Evolutionary conservation across 352 stramenopile genomes (phyloP).

Genomic region (Phytophthora pini): DNA sequence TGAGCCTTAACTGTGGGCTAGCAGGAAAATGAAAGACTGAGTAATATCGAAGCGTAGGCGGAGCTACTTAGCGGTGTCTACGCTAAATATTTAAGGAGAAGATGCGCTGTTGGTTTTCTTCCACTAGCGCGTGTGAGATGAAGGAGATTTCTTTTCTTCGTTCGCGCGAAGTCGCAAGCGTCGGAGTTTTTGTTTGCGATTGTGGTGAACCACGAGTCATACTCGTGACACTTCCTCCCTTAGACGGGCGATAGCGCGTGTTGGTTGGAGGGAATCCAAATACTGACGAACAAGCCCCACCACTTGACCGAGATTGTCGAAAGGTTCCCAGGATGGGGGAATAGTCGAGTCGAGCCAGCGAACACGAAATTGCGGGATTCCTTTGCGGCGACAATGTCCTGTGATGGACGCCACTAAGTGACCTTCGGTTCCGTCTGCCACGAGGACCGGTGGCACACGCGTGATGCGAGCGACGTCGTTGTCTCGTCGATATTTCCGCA

Average conservation of each 20-base stretch:
- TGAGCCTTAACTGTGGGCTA: too few relatives aligned
- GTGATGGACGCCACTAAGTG: slow-evolving; percentile 4
- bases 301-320: background rate
- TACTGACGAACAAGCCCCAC: background rate
- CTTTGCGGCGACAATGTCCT: background rate
- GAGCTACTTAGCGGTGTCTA: too few relatives aligned
- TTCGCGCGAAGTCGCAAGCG: too few relatives aligned
- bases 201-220: too few relatives aligned
- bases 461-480: slow-evolving; percentile 1
- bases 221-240: background rate
- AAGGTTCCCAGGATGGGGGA: slow-evolving; percentile 3
- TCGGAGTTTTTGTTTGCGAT: too few relatives aligned
- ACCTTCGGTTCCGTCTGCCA: slow-evolving; percentile 10
- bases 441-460: background rate
- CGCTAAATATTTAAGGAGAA: too few relatives aligned
- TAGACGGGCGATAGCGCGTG: background rate
- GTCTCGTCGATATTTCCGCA: slow-evolving; percentile 10
- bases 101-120: too few relatives aligned
- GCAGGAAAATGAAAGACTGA: too few relatives aligned
- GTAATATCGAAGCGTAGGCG: too few relatives aligned
- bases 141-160: too few relatives aligned
- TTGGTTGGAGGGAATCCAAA: background rate
- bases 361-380: slow-evolving; percentile 17
- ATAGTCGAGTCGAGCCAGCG: slow-evolving; percentile 16
- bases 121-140: too few relatives aligned